A percentile compares a stretch with the other conserved stretches of the same genome.
These are phyloP conservation scores for Garcileccinum viscosum DNA, from an alignment of 1,284 basidiomycete genomes.

Conservation along the genomic window DNA sequence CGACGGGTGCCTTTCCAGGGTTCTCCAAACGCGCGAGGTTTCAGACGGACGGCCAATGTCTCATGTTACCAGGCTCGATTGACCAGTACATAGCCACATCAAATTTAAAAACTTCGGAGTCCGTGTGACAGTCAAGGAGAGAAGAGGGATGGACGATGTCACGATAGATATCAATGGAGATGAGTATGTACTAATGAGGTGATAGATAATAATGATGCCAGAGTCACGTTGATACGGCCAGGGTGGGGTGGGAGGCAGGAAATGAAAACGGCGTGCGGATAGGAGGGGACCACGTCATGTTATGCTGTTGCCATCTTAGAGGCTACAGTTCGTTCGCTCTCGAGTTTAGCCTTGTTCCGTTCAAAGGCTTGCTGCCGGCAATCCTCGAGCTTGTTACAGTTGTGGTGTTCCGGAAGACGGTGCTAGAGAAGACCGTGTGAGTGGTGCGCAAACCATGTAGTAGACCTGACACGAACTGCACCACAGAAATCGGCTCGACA, in stretches of 20 bases:
- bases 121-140: conserved; percentile 22
- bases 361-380: conserved; percentile 86
- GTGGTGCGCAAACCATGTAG: conserved; percentile 20
- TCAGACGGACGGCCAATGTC: conserved; percentile 2
- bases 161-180: conserved; percentile 17
- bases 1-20: not conserved
- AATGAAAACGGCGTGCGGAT: not conserved
- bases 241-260: conserved; percentile 9
- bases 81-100: conserved; percentile 25
- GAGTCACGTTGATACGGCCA: conserved; percentile 30
- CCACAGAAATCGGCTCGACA: conserved; percentile 80
- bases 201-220: conserved; percentile 38
- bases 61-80: conserved; percentile 21
- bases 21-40: not conserved
- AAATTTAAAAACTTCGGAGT: conserved; percentile 6
- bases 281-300: conserved; percentile 24
- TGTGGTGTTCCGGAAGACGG: conserved; percentile 83
- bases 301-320: conserved; percentile 83
- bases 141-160: conserved; percentile 15
- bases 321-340: conserved; percentile 84
- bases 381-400: conserved; percentile 78
- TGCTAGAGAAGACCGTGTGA: conserved; percentile 55
- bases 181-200: conserved; percentile 27
- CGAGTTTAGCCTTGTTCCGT: conserved; percentile 83
- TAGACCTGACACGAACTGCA: conserved; percentile 56